Conservation (phyloP, 805 yeast genomes). For the Candida qinlingensis region DNA sequence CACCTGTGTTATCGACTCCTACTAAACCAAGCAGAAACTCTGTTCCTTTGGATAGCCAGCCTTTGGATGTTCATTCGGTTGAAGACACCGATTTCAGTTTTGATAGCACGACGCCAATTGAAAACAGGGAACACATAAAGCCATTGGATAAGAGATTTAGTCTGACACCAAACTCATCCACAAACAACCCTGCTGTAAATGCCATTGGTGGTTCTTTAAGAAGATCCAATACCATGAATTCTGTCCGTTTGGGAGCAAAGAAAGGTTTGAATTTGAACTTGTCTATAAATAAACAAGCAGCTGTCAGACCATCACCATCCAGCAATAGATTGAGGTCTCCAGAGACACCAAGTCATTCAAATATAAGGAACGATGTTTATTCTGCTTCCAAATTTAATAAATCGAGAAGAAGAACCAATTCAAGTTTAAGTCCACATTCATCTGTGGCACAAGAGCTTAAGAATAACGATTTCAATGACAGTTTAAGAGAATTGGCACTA, state of each 20-base stretch:
- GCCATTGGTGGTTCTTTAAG: constrained; percentile 5
- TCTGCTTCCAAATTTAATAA: constrained; percentile 1
- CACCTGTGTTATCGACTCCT: constrained; percentile 23
- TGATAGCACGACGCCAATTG: not conserved
- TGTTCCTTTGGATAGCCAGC: constrained; percentile 20
- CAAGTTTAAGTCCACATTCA: constrained; percentile 12
- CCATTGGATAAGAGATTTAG: not conserved
- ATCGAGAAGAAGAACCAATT: constrained; percentile 20
- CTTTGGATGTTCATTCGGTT: constrained; percentile 6
- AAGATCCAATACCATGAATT: constrained; percentile 23
- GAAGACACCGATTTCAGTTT: not conserved
- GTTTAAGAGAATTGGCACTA: constrained; percentile 55
- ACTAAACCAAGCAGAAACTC: constrained; percentile 23
- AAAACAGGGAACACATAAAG: too few relatives aligned
- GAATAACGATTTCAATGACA: constrained; percentile 41
- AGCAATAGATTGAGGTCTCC: constrained; percentile 8
- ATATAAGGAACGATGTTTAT: not conserved
- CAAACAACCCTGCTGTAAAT: not conserved
- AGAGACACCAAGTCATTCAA: constrained; percentile 9
- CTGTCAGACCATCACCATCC: constrained; percentile 1
- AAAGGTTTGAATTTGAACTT: constrained; percentile 23
- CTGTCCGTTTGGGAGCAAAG: constrained; percentile 14
- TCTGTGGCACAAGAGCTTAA: constrained; percentile 9
- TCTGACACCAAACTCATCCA: not conserved
- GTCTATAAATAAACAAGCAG: constrained; percentile 10